Base-by-base conservation (phyloP, 371 early-diverging fungal species). In the Dichotomocladium elegans region DNA sequence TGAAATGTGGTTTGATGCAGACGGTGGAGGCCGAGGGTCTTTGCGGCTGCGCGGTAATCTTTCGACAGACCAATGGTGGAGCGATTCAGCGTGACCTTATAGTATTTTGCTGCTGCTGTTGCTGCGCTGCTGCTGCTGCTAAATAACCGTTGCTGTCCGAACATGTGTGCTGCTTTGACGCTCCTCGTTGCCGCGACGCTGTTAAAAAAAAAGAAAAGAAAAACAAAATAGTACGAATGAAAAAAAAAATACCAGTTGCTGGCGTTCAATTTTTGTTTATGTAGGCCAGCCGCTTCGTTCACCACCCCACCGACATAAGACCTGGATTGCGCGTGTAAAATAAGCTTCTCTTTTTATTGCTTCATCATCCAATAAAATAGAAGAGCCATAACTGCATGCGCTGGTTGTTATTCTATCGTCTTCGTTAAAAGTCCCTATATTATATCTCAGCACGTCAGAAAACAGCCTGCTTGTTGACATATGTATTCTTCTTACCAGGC, bases 1-100 rank as follows among this genome's bases (percentile, higher is more conserved):
- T 80, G 81, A 56, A 80, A 86, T 37, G 79, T 72, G 1, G 83
- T 71, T 58, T 81, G 79, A 19, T 81, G 75, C 42, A 81, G 68
- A 33, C 72, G 69, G 41, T 72, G 64, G n/a, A 83, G 64, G 19
- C 84, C 81, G 4, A 83, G 68, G 1, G 81, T 79, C 48, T 73
- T 66, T n/a, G 81, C 71, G 24, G 81, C 78, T 47, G 69, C 75
- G 60, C 74, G 70, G 58, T 76, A 47, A 47, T 74, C 68, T 68
- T 77, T 41, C 40, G 81, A 52, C 24, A 81, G 73, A 52, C 84
- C 84, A 58, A 83, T 83, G 52, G 77, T 61, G 14, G 84, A 83
- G 31, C 84, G 73, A 55, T 68, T 79, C 47, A 73, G 70, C 12
- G 81, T 81, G 47, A 83, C 66, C 58, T 83, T 83, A 65, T 70